A percentile compares a stretch with the other conserved stretches of the same genome.
Conservation (phyloP, 768 basidiomycete species). For the Asterophora lycoperdoides region DNA sequence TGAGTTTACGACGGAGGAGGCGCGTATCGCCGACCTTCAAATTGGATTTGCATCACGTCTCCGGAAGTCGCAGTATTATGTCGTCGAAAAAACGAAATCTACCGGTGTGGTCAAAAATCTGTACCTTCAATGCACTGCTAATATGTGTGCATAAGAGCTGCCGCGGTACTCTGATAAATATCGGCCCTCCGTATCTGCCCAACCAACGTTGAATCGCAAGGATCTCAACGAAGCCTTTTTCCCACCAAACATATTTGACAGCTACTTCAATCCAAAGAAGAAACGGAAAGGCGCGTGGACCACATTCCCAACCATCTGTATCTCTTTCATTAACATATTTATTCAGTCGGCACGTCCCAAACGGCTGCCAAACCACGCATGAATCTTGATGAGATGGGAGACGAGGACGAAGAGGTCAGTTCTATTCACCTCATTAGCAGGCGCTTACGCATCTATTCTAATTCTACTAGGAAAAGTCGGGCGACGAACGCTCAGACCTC, state of each 20-base stretch:
- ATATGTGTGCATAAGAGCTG: conserved; percentile 43
- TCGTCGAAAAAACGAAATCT: conserved; percentile 67
- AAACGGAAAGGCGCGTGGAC: conserved; percentile 46
- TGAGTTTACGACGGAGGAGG: conserved; percentile 62
- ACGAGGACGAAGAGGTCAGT: conserved; percentile 57
- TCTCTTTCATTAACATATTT: not conserved
- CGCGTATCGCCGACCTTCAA: conserved; percentile 61
- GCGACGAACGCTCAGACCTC: conserved; percentile 62
- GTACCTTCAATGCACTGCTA: conserved; percentile 22
- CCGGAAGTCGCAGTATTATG: conserved; percentile 67
- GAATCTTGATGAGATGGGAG: conserved; percentile 65
- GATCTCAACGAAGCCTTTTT: conserved; percentile 77
- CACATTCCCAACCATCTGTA: not conserved
- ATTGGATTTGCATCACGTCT: conserved; percentile 61
- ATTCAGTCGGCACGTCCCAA: conserved; percentile 23
- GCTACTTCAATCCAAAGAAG: conserved; percentile 73
- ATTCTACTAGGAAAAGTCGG: conserved; percentile 59
- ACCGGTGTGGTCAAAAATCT: conserved; percentile 33
- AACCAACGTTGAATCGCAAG: conserved; percentile 64
- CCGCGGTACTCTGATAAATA: conserved; percentile 86
- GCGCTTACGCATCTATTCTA: conserved; percentile 19
- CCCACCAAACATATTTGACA: conserved; percentile 69
- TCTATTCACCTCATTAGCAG: not conserved
- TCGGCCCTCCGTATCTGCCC: conserved; percentile 52
- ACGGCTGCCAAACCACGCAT: conserved; percentile 37